Conservation (phyloP, 345 rosid genomes). For the Murraya koenigii region DNA sequence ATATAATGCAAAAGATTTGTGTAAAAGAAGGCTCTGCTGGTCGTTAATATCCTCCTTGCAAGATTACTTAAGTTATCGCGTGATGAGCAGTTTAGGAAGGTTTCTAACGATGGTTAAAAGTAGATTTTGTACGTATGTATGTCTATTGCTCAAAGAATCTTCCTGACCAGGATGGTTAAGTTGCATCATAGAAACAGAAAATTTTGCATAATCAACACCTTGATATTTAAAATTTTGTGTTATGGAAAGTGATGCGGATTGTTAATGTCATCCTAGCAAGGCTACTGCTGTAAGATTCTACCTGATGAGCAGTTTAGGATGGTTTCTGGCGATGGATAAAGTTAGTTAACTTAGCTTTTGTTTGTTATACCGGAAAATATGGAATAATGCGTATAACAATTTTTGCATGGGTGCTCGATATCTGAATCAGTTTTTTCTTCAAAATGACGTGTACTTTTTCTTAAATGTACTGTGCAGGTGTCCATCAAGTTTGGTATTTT, state of each 20-base stretch:
- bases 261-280: neutral
- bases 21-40: neutral
- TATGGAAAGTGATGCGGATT: neutral
- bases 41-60: neutral
- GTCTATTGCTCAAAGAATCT: neutral
- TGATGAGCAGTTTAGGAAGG: neutral
- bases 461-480: constrained; percentile 49
- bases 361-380: neutral
- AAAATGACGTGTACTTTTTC: neutral
- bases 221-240: neutral
- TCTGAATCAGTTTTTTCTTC: neutral
- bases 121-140: neutral
- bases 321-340: neutral
- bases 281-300: neutral
- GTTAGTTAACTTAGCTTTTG: neutral
- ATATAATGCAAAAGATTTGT: neutral
- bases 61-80: neutral
- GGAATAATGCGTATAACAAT: neutral
- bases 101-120: neutral
- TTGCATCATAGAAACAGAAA: neutral
- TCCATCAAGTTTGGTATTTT: constrained; percentile 65
- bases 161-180: neutral
- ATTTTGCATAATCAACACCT: neutral
- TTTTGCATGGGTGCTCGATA: neutral
- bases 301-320: neutral